Evolutionary conservation across 305 asterid genomes (phyloP), one percentile per base, ranked within the genome.

Genomic region (Plantago coronopus): DNA sequence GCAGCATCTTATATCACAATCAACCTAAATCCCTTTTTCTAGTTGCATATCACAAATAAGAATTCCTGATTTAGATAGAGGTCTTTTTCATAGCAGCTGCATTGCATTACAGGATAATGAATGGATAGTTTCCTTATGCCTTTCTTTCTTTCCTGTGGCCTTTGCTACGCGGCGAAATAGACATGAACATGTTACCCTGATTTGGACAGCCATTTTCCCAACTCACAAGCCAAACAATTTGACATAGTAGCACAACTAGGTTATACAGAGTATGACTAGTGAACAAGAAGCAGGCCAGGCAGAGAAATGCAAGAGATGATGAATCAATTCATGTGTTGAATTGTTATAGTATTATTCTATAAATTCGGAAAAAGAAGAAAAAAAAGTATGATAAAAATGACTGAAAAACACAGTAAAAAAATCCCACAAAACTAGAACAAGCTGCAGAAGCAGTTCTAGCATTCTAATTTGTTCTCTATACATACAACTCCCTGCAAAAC

Each of bases 401-500:
- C 59, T 56, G 62, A 71, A 59, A n/a, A 72, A 77, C 61, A 74
- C 31, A 51, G 13, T 12, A 16, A 21, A 58, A 73, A 71, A 69
- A 83, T 66, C 54, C 65, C 79, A 72, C 59, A 68, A 69, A 50
- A 62, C 66, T 65, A 70, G 62, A 75, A 63, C 51, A 69, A 66
- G 40, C 40, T 34, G 74, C 64, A 79, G 69, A 45, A 67, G 76
- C 73, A 70, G 72, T 77, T 64, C 76, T 25, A 64, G 62, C 74
- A 47, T 59, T 72, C 55, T 65, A 80, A 77, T 71, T 65, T 72
- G 74, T 69, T 72, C 69, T 78, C 87, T 81, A 80, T 83, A 81
- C 88, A 84, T 75, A 79, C 74, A 75, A 72, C 74, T 65, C 65
- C 67, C 82, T 72, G 83, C 74, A 74, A 71, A 67, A 61, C 74